Conservation (phyloP, 1,139 yeast genomes). For the Geotrichum candidum region DNA sequence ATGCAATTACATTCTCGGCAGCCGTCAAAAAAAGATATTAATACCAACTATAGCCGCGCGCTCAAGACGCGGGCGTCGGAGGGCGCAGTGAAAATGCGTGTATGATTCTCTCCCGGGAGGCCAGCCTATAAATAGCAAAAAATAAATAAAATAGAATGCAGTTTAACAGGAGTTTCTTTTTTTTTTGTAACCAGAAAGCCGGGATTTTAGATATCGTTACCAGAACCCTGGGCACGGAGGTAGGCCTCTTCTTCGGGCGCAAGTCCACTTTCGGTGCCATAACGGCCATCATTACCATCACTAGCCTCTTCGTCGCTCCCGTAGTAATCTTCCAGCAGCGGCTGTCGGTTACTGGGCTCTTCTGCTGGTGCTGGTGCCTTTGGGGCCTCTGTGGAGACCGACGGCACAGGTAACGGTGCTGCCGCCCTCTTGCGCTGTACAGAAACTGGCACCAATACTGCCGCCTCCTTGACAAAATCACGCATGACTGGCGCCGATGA, state of each 20-base stretch:
- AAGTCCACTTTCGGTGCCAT: not conserved
- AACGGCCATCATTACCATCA: not conserved
- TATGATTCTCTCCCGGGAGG: not conserved
- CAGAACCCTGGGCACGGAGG: not conserved
- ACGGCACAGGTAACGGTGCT: not conserved
- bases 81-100: not conserved
- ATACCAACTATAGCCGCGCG: not conserved
- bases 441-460: slow-evolving; percentile 25
- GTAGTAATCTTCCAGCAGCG: slow-evolving; percentile 9
- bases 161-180: not conserved
- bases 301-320: slow-evolving; percentile 9
- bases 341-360: not conserved
- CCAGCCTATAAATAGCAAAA: not conserved
- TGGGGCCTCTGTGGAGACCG: not conserved
- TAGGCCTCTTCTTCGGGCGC: slow-evolving; percentile 16
- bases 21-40: not conserved
- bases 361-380: not conserved
- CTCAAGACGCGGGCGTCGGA: not conserved
- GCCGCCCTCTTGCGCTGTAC: slow-evolving; percentile 16
- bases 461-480: slow-evolving; percentile 25
- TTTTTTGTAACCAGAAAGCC: no score
- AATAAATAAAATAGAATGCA: not conserved
- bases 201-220: not conserved
- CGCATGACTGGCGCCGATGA: slow-evolving; percentile 27
- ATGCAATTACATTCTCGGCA: not conserved